Conservation (phyloP, 768 basidiomycete genomes). For the Trichaptum fuscoviolaceum region DNA sequence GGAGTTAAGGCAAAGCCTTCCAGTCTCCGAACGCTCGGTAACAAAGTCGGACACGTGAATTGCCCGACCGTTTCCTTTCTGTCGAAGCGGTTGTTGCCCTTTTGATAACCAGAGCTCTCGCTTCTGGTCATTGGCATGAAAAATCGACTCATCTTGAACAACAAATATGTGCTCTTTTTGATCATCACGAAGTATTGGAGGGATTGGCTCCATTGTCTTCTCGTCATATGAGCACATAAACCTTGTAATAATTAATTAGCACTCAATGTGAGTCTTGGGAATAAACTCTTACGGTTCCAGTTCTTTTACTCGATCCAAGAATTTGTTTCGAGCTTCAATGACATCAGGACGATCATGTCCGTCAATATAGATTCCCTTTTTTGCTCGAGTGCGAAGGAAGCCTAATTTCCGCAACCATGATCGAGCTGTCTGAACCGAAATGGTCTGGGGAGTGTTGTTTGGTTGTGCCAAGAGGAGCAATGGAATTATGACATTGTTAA, state of each 20-base stretch:
- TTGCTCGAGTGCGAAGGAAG: not conserved
- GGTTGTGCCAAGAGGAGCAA: not conserved
- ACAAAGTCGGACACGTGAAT: conserved; percentile 20
- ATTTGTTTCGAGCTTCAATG: not conserved
- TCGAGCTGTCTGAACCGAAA: not conserved
- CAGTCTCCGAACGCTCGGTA: conserved; percentile 12
- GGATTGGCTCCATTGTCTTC: conserved; percentile 10
- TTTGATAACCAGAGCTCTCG: conserved; percentile 17
- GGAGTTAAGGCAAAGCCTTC: conserved; percentile 12
- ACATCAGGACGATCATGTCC: not conserved
- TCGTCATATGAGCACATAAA: conserved; percentile 11
- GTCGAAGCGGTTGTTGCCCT: conserved; percentile 22
- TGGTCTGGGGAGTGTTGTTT: not conserved
- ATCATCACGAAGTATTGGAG: conserved; percentile 14
- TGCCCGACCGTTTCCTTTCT: conserved; percentile 20
- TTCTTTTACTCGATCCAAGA: not conserved
- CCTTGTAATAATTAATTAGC: not conserved
- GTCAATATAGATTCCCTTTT: not conserved
- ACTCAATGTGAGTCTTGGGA: not conserved
- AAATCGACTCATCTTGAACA: conserved; percentile 19
- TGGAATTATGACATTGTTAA: conserved; percentile 11
- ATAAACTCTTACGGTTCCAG: not conserved
- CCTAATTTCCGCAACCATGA: conserved; percentile 6
- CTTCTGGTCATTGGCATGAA: conserved; percentile 21
- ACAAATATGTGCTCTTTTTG: conserved; percentile 16